Conservation (phyloP, 768 basidiomycete genomes). For the Pulveroboletus ravenelii region DNA sequence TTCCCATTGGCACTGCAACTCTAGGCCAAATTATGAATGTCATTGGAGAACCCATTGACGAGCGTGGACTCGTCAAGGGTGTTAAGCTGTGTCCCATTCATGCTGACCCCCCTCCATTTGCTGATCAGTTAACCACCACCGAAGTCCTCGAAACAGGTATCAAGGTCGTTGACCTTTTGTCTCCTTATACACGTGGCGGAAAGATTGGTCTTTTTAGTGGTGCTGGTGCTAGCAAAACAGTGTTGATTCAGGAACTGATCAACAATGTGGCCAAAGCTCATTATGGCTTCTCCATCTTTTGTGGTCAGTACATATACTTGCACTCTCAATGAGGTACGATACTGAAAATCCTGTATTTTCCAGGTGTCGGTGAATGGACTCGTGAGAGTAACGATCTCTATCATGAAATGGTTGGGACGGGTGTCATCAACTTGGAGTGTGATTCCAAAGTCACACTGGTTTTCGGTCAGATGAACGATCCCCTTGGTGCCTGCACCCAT, state of each 20-base stretch:
- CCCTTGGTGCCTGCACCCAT: constrained; percentile 99
- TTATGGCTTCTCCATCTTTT: constrained; percentile 99
- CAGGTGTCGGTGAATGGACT: constrained; percentile 99
- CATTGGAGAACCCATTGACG: constrained; percentile 99
- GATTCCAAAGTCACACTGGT: constrained; percentile 99
- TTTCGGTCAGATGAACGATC: constrained; percentile 99
- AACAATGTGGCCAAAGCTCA: constrained; percentile 99
- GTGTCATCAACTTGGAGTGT: constrained; percentile 99
- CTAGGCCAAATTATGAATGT: constrained; percentile 99
- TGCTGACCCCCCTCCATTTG: constrained; percentile 94
- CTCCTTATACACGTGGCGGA: constrained; percentile 99
- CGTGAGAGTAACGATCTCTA: constrained; percentile 99
- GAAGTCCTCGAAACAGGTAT: constrained; percentile 99
- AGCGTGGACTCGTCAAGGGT: constrained; percentile 98
- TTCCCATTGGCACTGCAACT: constrained; percentile 91
- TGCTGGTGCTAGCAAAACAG: constrained; percentile 99
- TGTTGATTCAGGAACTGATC: constrained; percentile 98
- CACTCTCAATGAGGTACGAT: not conserved
- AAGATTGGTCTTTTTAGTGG: constrained; percentile 99
- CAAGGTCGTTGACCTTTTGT: constrained; percentile 99
- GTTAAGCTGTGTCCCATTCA: constrained; percentile 91
- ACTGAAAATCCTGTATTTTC: constrained; percentile 7
- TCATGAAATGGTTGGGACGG: constrained; percentile 99
- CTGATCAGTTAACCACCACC: constrained; percentile 97
- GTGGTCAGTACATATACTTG: constrained; percentile 49